Conservation (phyloP, 2,329 filamentous ascomycete genomes). For the Aspergillus viridinutans region DNA sequence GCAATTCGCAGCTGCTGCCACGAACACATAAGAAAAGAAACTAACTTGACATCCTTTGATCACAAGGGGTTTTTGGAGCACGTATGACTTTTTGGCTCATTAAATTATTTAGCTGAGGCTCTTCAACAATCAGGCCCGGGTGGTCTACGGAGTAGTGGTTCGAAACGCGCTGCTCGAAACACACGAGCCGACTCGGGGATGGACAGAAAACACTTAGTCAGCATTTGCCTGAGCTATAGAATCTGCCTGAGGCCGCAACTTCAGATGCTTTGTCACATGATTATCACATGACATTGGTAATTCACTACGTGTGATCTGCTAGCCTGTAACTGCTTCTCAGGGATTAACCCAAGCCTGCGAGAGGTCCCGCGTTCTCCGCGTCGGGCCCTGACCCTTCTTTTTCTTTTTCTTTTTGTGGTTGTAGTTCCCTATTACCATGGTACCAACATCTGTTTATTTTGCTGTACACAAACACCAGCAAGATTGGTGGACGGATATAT, state of each 20-base stretch:
- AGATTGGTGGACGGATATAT: background rate
- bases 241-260: too few relatives aligned
- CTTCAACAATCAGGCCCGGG: constrained; percentile 1
- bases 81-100: background rate
- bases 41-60: too few relatives aligned
- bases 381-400: background rate
- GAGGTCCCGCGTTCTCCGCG: constrained; percentile 6
- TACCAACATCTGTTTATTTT: background rate
- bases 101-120: background rate
- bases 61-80: too few relatives aligned
- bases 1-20: background rate
- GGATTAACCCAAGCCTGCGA: constrained; percentile 5
- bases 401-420: background rate
- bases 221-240: too few relatives aligned
- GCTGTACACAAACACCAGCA: background rate
- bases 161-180: too few relatives aligned
- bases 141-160: too few relatives aligned
- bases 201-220: too few relatives aligned
- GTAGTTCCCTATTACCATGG: background rate
- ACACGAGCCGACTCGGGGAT: too few relatives aligned
- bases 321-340: too few relatives aligned
- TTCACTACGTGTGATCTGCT: too few relatives aligned
- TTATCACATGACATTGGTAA: too few relatives aligned
- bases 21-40: background rate
- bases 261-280: too few relatives aligned